Evolutionary conservation across 441 rosid species (phyloP), one percentile per base, ranked within the genome.

Genomic region (Aleurites moluccanus): DNA sequence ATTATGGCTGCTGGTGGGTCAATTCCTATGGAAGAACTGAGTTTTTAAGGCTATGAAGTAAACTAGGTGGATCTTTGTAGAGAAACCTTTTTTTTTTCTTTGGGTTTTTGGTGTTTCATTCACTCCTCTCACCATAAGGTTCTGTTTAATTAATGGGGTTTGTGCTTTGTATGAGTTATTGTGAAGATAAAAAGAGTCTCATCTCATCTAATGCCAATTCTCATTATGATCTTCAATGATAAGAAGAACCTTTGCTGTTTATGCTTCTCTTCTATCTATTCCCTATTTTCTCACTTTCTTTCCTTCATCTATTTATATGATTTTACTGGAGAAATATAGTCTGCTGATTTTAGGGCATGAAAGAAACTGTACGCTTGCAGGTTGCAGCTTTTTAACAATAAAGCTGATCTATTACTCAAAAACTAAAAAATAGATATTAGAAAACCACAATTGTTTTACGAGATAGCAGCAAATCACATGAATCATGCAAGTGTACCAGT

Each of bases 1-100:
- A 87, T 95, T 69, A 86, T 88, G 82, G 93, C 95, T 14, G 93
- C 92, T 71, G 98, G 99, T 55, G 96, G 98, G 78, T 77, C 93
- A 50, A 77, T 89, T 80, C 93, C 97, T 1, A 66, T 75, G 64
- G 78, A 86, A 61, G 90, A 88, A 69, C 73, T 84, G 72, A 81
- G 82, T 56, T 88, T 85, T 70, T 85, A 82, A 84, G 69, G 74
- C 50, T 18, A 53, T 60, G 61, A 14, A 28, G 50, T 15, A 21
- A 64, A 63, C 11, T 65, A 47, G 69, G 59, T 28, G 73, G 77
- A 65, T 67, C 64, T 42, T 59, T 66, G 44, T 82, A 78, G 81
- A 44, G 78, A 53, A 67, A 81, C 77, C 9, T 18, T 67, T 44
- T 45, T 62, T 53, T 40, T 70, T 11, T 44, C 33, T 67, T 21